phyloP scores from a whole-genome alignment of 2,329 filamentous ascomycete species.

The Ilyonectria mors-panacis region DNA sequence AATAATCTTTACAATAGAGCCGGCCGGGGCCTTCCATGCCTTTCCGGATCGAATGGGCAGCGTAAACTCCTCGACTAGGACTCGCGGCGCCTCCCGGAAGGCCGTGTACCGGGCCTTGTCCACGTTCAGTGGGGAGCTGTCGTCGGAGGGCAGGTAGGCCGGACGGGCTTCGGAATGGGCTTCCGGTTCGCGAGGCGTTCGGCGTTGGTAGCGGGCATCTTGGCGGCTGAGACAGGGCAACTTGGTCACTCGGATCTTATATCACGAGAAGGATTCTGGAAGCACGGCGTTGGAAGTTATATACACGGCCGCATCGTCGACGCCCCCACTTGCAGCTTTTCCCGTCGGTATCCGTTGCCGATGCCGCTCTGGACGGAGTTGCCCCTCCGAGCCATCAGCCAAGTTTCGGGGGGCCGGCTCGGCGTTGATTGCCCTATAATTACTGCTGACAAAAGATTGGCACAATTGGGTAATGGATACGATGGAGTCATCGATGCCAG shows the following conservation, averaged over 20 bases:
- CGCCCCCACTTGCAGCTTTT: conserved; percentile 35
- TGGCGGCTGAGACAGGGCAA: neutral
- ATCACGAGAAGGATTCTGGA: no score
- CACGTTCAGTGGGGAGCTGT: conserved; percentile 58
- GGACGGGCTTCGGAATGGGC: conserved; percentile 63
- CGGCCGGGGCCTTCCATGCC: conserved; percentile 80
- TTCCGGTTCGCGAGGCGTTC: conserved; percentile 60
- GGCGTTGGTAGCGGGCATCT: conserved; percentile 46
- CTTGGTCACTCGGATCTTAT: neutral
- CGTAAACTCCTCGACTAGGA: conserved; percentile 66
- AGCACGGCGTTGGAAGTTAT: conserved; percentile 18
- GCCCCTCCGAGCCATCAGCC: conserved; percentile 21
- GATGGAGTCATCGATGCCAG: neutral
- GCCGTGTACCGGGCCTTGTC: conserved; percentile 70
- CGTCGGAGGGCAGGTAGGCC: conserved; percentile 62
- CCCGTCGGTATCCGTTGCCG: conserved; percentile 36
- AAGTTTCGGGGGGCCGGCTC: conserved; percentile 1
- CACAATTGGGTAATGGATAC: conserved; percentile 6
- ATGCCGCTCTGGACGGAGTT: conserved; percentile 29
- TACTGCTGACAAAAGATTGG: neutral
- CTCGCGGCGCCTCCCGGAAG: conserved; percentile 66
- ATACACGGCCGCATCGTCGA: conserved; percentile 30
- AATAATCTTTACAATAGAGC: conserved; percentile 80
- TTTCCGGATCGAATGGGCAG: conserved; percentile 81
- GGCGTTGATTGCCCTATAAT: neutral